Conservation (phyloP, 192 early-diverging fungal species). For the Coemansia sp. region DNA sequence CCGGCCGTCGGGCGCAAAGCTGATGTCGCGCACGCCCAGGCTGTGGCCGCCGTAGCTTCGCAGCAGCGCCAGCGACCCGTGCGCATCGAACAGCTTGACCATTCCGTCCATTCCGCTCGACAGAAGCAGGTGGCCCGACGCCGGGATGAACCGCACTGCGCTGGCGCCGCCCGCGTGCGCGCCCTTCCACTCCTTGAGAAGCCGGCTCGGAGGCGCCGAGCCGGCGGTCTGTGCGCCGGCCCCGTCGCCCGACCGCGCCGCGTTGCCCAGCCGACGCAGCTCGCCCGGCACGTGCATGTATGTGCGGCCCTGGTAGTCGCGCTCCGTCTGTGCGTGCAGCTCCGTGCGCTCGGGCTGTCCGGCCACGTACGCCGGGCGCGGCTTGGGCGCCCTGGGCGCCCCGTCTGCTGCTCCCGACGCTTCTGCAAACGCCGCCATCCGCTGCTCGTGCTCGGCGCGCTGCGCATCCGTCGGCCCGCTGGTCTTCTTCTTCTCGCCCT, state of each 20-base stretch:
- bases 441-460: slow-evolving; percentile 44
- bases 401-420: slow-evolving; percentile 31
- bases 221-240: too few species aligned
- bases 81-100: slow-evolving; percentile 97
- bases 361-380: slow-evolving; percentile 12
- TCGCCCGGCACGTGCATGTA: slow-evolving; percentile 97
- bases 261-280: slow-evolving; percentile 72
- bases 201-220: slow-evolving; percentile 76
- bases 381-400: slow-evolving; percentile 18
- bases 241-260: slow-evolving; percentile 63
- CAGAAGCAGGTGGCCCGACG: slow-evolving; percentile 86
- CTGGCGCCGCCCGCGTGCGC: slow-evolving; percentile 93
- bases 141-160: slow-evolving; percentile 88
- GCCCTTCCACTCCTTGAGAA: slow-evolving; percentile 82
- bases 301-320: slow-evolving; percentile 92
- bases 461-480: slow-evolving; percentile 61
- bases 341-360: slow-evolving; percentile 72
- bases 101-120: slow-evolving; percentile 92
- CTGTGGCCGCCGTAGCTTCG: slow-evolving; percentile 90
- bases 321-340: slow-evolving; percentile 86
- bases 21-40: slow-evolving; percentile 91
- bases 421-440: slow-evolving; percentile 6
- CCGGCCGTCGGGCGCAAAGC: slow-evolving; percentile 84
- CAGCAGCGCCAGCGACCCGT: slow-evolving; percentile 81
- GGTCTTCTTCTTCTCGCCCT: slow-evolving; percentile 56